Conservation (phyloP, 2,329 filamentous ascomycete species). For the Dendrostoma leiphaemia region DNA sequence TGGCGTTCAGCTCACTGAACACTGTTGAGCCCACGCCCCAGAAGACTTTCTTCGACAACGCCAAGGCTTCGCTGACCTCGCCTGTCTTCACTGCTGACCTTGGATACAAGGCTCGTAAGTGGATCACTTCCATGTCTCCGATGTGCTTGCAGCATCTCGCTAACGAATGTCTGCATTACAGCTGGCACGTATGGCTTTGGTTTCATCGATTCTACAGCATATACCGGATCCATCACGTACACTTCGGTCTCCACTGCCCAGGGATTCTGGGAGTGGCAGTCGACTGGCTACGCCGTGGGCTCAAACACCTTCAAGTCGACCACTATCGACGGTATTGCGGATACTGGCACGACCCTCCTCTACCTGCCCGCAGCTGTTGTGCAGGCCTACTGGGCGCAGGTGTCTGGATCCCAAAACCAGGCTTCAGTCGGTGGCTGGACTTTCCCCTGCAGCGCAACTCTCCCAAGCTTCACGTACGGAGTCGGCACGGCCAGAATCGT, state of each 20-base stretch:
- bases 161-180: not conserved
- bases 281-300: conserved; percentile 32
- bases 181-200: conserved; percentile 30
- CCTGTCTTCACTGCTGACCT: conserved; percentile 33
- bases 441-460: conserved; percentile 21
- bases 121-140: not conserved
- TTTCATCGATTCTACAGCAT: conserved; percentile 52
- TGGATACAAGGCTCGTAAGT: conserved; percentile 27
- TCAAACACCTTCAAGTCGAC: conserved; percentile 30
- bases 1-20: conserved; percentile 43
- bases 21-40: conserved; percentile 38
- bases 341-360: conserved; percentile 57
- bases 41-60: conserved; percentile 40
- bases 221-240: conserved; percentile 57
- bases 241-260: conserved; percentile 48
- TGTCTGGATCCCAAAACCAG: conserved; percentile 38
- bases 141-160: not conserved
- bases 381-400: conserved; percentile 46
- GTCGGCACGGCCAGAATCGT: conserved; percentile 18
- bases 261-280: conserved; percentile 61
- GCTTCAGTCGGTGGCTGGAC: conserved; percentile 16
- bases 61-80: conserved; percentile 26
- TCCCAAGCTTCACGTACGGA: conserved; percentile 21
- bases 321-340: conserved; percentile 43
- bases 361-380: conserved; percentile 44